Evolutionary conservation across 768 basidiomycete genomes (phyloP), one percentile per base, ranked within the genome.

Genomic region (Lepiota brunneoincarnata): DNA sequence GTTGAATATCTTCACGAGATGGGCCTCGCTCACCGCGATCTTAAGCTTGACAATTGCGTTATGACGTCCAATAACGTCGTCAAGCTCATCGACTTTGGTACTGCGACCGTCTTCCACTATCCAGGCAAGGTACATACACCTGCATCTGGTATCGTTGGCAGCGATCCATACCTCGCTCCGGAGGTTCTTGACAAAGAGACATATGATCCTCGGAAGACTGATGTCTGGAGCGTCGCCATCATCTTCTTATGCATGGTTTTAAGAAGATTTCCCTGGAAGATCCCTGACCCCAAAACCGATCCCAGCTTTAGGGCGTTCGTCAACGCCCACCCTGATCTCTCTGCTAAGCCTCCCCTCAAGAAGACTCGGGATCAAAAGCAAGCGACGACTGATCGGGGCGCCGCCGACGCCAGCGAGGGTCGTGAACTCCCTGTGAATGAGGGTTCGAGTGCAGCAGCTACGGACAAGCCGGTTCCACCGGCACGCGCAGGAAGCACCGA

Each of bases 161-260:
- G 91, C 46, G 97, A 98, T 73, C 97, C 97, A 18, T 98, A 98
- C 76, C 86, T 98, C 31, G 97, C 97, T 0, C 97, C 97, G 1
- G 97, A 99, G 69, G 97, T 99, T 14, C 80, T 98, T 53, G 75
- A 68, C 28, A 81, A 83, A 51, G 83, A 89, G 42, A 75, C 75
- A 10, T 98, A 99, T 71, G 97, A 99, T 69, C 96, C 97, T 11
- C 81, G 95, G 65, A 93, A 98, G 75, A 93, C 95, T 12, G 97
- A 99, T 69, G 97, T 99, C 21, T 99, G 97, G 97, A 91, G 89
- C 62, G 86, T 96, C 35, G 97, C 92, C 50, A 93, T 99, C 69
- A 99, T 99, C 64, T 98, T 99, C 77, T 84, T 98, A 78, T 99
- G 97, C 76, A 99, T 99, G 97, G 77, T 97, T 59, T 82, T 99